Evolutionary conservation across 1,284 basidiomycete genomes (phyloP).

Genomic region (Leccinum ponderosum): DNA sequence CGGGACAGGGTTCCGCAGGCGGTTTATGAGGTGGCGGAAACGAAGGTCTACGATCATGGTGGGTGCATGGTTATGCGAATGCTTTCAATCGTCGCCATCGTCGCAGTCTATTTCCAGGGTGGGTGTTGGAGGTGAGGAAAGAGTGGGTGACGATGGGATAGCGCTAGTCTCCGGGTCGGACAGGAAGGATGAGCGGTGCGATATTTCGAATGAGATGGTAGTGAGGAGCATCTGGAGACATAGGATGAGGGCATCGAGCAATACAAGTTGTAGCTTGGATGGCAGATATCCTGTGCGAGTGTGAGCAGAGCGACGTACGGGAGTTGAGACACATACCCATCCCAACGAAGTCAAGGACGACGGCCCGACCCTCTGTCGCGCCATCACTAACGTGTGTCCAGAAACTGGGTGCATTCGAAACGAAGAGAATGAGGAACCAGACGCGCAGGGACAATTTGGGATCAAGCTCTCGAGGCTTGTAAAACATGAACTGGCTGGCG

Average conservation of each 20-base stretch:
- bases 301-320: conserved; percentile 12
- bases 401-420: conserved; percentile 58
- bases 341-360: conserved; percentile 77
- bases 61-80: conserved; percentile 26
- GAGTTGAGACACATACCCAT: conserved; percentile 50
- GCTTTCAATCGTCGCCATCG: conserved; percentile 23
- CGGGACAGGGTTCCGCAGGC: conserved; percentile 53
- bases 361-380: conserved; percentile 50
- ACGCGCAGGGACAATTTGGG: conserved; percentile 59
- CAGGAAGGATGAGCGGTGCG: conserved; percentile 35
- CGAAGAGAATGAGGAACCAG: conserved; percentile 58
- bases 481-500: conserved; percentile 61
- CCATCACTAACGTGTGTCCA: conserved; percentile 59
- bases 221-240: conserved; percentile 62
- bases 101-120: conserved; percentile 27
- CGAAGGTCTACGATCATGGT: conserved; percentile 63
- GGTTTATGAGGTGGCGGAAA: conserved; percentile 49
- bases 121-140: conserved; percentile 20
- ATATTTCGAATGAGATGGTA: conserved; percentile 66
- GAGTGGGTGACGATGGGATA: conserved; percentile 24
- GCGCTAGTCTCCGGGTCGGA: conserved; percentile 28
- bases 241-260: conserved; percentile 66
- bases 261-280: conserved; percentile 60
- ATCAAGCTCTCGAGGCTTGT: conserved; percentile 64
- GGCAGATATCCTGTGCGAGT: conserved; percentile 52